phyloP scores from a whole-genome alignment of 148 eudicot genomes.

The Spergularia marina region DNA sequence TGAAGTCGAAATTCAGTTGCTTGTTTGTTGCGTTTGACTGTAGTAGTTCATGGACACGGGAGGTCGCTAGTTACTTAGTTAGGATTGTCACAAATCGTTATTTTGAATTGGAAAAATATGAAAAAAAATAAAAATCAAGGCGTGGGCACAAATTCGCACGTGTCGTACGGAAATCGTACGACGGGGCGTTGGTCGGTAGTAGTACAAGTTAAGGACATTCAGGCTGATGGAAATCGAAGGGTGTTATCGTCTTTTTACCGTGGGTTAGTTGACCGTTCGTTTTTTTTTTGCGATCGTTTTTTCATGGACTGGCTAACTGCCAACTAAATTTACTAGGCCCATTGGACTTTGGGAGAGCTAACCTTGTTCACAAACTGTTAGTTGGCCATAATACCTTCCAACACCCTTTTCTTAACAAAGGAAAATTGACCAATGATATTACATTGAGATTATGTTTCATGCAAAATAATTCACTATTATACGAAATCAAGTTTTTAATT shows the following conservation, averaged over 20 bases:
- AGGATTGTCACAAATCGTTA: background rate
- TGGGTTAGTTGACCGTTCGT: background rate
- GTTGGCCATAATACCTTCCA: no score
- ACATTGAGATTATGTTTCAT: no score
- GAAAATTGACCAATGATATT: no score
- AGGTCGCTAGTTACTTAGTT: background rate
- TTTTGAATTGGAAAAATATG: no score
- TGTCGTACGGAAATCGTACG: conserved; percentile 32
- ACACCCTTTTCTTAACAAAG: no score
- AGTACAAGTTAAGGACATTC: background rate
- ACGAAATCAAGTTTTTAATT: no score
- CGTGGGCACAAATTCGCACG: background rate
- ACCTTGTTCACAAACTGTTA: conserved; percentile 5
- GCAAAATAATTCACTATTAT: no score
- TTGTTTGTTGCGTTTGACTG: no score
- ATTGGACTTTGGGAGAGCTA: background rate
- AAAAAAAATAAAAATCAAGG: background rate
- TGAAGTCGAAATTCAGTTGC: no score
- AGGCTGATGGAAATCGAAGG: background rate
- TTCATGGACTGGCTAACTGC: conserved; percentile 7
- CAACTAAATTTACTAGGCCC: background rate
- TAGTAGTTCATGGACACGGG: no score
- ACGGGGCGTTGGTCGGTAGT: conserved; percentile 9
- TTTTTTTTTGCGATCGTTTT: conserved; percentile 1
- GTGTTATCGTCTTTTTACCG: conserved; percentile 6